Evolutionary conservation across 2,329 filamentous ascomycete genomes (phyloP), one percentile per base, ranked within the genome.

Genomic region (Harringtonia lauricola): DNA sequence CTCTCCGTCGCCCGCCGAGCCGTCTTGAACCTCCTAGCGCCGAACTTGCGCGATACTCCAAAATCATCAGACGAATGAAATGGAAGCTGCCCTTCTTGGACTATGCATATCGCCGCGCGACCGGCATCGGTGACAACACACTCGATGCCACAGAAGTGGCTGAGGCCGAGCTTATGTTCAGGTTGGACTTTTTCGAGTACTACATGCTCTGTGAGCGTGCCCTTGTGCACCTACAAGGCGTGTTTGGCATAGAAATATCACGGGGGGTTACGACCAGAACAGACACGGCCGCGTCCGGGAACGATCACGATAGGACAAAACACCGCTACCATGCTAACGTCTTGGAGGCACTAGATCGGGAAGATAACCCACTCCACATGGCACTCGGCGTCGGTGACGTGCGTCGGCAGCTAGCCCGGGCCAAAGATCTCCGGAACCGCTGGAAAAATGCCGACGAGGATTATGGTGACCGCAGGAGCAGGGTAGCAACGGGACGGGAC

Each of bases 141-240:
- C 6, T 17, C 19, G 60, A 55, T 34, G 64, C 67, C 36, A 52
- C 59, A 0, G 53, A 58, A 21, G 33, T n/a, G 10, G 54, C 58
- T 12, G 70, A 74, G 49, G 72, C 72, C 0, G 76, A 81, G 58
- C 68, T 75, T 15, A 85, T 85, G 69, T 86, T 86, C 65, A 86
- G 86, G 58, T 70, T 86, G 8, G 83, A 86, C 55, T 87, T 86
- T 49, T 79, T 83, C 60, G 83, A 87, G 55, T 86, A 81, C 58
- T 86, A 86, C 62, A 76, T 77, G 41, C 70, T 84, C 30, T 71
- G 86, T 8, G 83, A 87, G 61, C 75, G 83, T 26, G 81, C 80
- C 0, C 66, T 86, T 8, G 79, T 84, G 2, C 73, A 81, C 38
- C 63, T 84, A 1, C 70, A 84, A n/a, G 70, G 69, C 1, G 71